These are phyloP conservation scores for Vachellia collinsii DNA, from an alignment of 306 rosid genomes.

Conservation along the genomic window DNA sequence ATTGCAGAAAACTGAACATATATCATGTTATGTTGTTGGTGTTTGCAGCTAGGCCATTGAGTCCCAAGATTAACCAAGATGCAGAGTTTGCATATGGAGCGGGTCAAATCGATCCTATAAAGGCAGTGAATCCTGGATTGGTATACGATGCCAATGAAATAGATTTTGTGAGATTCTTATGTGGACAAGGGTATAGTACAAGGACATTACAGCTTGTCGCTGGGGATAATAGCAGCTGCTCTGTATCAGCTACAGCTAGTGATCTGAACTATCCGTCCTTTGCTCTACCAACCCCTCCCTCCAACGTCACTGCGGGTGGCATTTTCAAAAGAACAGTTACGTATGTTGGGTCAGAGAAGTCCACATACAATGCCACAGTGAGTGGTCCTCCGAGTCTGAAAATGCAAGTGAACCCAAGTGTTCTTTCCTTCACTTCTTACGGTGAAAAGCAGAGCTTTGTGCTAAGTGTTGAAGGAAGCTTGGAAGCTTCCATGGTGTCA, in stretches of 20 bases:
- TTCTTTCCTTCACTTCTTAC: constrained; percentile 17
- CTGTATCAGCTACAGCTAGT: background rate
- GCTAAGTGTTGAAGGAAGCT: constrained; percentile 16
- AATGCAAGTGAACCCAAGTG: constrained; percentile 24
- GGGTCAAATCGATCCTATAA: constrained; percentile 43
- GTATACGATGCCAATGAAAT: constrained; percentile 15
- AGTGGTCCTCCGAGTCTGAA: background rate
- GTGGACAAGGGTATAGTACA: constrained; percentile 42
- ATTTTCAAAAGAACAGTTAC: background rate
- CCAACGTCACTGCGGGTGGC: background rate
- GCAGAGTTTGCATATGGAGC: constrained; percentile 53
- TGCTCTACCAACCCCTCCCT: background rate
- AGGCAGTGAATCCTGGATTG: constrained; percentile 41
- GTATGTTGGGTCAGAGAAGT: background rate
- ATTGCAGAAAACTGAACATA: background rate
- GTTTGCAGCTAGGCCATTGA: constrained; percentile 37
- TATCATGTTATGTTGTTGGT: background rate
- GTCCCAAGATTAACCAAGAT: constrained; percentile 15
- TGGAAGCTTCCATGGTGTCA: background rate
- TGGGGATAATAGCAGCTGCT: constrained; percentile 14
- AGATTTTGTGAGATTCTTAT: constrained; percentile 39
- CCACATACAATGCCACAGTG: background rate
- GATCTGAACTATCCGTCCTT: background rate
- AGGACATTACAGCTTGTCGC: background rate
- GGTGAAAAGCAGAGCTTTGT: constrained; percentile 18